Conservation (phyloP, 1,139 yeast species). For the Debaryomycetaceae sp. region DNA sequence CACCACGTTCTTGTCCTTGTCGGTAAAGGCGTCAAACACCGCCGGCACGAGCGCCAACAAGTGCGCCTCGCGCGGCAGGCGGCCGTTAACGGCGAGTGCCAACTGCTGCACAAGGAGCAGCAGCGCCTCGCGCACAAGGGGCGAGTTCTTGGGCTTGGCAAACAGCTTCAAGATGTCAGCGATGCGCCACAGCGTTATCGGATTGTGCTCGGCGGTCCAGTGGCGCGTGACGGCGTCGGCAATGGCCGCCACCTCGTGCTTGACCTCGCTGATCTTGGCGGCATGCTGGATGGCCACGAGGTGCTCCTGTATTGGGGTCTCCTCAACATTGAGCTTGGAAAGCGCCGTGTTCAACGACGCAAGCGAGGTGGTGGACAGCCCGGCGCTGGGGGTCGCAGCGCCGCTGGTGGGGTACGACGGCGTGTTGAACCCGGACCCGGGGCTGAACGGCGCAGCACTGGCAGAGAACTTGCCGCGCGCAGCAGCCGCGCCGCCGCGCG, state of each 20-base stretch:
- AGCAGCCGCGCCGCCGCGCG: slow-evolving; percentile 6
- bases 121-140: slow-evolving; percentile 73
- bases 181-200: slow-evolving; percentile 63
- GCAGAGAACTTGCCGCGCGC: slow-evolving; percentile 5
- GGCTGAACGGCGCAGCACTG: slow-evolving; percentile 8
- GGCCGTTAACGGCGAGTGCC: slow-evolving; percentile 61
- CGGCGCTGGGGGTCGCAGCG: slow-evolving; percentile 33
- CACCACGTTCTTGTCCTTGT: slow-evolving; percentile 81
- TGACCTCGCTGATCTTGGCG: slow-evolving; percentile 58
- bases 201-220: slow-evolving; percentile 42
- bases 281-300: slow-evolving; percentile 56
- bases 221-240: slow-evolving; percentile 10
- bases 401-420: slow-evolving; percentile 37
- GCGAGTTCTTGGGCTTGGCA: slow-evolving; percentile 67
- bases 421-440: slow-evolving; percentile 8
- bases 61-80: slow-evolving; percentile 72
- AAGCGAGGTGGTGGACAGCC: slow-evolving; percentile 62
- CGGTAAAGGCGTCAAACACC: slow-evolving; percentile 67
- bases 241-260: slow-evolving; percentile 55
- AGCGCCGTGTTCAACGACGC: slow-evolving; percentile 68
- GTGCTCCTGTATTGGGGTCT: slow-evolving; percentile 65
- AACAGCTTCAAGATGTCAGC: slow-evolving; percentile 60
- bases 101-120: slow-evolving; percentile 64
- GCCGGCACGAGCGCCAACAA: slow-evolving; percentile 52
- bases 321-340: slow-evolving; percentile 50